Conservation (phyloP, 1,284 basidiomycete genomes). For the Puccinia triticina region DNA sequence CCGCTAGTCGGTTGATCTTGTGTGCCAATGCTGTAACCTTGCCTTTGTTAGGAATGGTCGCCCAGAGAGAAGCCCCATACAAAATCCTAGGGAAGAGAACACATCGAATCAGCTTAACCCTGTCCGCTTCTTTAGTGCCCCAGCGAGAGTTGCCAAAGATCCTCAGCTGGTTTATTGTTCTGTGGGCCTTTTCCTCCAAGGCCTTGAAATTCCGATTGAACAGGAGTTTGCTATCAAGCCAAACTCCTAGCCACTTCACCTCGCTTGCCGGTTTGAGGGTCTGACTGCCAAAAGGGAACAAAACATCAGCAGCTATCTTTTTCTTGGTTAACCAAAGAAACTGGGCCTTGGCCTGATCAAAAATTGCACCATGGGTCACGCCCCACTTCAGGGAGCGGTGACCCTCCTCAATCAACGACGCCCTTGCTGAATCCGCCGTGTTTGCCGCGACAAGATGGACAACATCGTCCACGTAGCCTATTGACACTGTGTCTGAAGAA, state of each 20-base stretch:
- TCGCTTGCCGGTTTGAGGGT: too few relatives aligned
- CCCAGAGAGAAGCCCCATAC: not conserved
- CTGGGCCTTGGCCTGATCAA: conserved; percentile 7
- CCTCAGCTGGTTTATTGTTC: not conserved
- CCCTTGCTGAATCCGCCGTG: not conserved
- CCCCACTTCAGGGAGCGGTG: not conserved
- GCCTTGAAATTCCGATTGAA: not conserved
- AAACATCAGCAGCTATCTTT: too few relatives aligned
- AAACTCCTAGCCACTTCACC: not conserved
- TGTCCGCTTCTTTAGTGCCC: not conserved
- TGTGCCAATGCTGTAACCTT: not conserved
- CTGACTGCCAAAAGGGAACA: not conserved
- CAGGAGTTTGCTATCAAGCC: not conserved
- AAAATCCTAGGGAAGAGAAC: not conserved
- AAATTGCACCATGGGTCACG: not conserved
- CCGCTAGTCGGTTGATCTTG: not conserved
- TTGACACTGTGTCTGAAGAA: not conserved
- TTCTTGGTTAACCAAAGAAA: conserved; percentile 19
- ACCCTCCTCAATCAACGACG: not conserved
- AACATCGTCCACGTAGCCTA: conserved; percentile 21
- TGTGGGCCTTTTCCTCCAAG: not conserved
- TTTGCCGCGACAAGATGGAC: not conserved
- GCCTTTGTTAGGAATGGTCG: not conserved
- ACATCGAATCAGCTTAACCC: not conserved
- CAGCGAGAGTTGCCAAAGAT: not conserved